Evolutionary conservation across 768 basidiomycete genomes (phyloP).

Genomic region (Leccinum sublutescens): DNA sequence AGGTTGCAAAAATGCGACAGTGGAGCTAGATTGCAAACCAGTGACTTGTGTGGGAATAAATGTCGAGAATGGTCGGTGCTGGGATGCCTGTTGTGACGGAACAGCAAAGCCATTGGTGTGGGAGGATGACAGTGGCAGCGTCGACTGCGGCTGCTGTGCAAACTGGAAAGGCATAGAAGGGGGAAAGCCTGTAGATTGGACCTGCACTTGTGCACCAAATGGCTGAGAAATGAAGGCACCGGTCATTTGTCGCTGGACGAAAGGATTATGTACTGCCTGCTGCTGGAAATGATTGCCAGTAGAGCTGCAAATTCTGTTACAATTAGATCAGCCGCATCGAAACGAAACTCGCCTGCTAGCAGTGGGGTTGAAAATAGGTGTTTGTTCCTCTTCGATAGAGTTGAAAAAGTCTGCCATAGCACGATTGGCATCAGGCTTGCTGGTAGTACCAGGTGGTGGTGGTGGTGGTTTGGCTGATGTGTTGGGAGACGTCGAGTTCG

Average conservation of each 20-base stretch:
- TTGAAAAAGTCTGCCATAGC: slow-evolving; percentile 82
- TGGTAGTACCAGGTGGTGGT: slow-evolving; percentile 21
- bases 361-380: slow-evolving; percentile 66
- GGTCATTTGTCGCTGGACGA: slow-evolving; percentile 57
- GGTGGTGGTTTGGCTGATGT: slow-evolving; percentile 24
- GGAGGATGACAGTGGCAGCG: slow-evolving; percentile 10
- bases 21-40: slow-evolving; percentile 40
- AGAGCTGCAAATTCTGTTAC: slow-evolving; percentile 38
- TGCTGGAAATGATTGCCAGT: slow-evolving; percentile 53
- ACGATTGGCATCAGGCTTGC: slow-evolving; percentile 41
- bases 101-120: slow-evolving; percentile 29
- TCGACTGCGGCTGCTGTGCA: slow-evolving; percentile 17
- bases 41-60: slow-evolving; percentile 58
- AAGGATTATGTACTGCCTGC: slow-evolving; percentile 71
- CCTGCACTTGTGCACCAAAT: slow-evolving; percentile 42
- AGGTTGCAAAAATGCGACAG: slow-evolving; percentile 49
- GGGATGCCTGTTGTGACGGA: slow-evolving; percentile 37
- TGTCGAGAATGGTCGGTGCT: slow-evolving; percentile 53
- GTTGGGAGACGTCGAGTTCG: slow-evolving; percentile 19
- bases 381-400: slow-evolving; percentile 80
- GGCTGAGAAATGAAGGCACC: slow-evolving; percentile 45
- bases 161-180: slow-evolving; percentile 45
- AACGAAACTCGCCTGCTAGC: slow-evolving; percentile 43
- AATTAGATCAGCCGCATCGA: neutral
- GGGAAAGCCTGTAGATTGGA: slow-evolving; percentile 58